phyloP scores from a whole-genome alignment of 768 basidiomycete species.

The Leccinellum luteum region DNA sequence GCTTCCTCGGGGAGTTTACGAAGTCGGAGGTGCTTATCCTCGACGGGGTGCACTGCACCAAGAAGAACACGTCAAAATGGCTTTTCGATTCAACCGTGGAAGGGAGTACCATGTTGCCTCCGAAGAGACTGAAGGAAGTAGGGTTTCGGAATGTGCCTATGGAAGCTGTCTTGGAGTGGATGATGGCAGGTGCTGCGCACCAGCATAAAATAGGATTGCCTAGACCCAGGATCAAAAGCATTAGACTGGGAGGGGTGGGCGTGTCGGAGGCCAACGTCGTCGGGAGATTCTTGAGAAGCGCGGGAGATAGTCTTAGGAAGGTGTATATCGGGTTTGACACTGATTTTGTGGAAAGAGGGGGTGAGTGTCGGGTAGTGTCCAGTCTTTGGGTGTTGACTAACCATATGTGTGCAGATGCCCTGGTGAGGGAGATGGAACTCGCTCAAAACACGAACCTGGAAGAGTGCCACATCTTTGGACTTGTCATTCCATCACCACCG shows the following conservation, averaged over 20 bases:
- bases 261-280: slow-evolving; percentile 24
- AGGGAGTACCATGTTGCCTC: slow-evolving; percentile 11
- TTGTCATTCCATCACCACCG: slow-evolving; percentile 31
- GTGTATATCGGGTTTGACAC: slow-evolving; percentile 29
- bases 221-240: slow-evolving; percentile 16
- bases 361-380: slow-evolving; percentile 15
- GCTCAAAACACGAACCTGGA: slow-evolving; percentile 23
- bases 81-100: slow-evolving; percentile 6
- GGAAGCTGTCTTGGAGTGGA: slow-evolving; percentile 31
- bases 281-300: slow-evolving; percentile 24
- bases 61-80: slow-evolving; percentile 14
- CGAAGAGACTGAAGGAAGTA: slow-evolving; percentile 23
- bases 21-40: slow-evolving; percentile 28
- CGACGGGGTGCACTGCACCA: slow-evolving; percentile 29
- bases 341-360: slow-evolving; percentile 30
- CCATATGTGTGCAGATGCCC: slow-evolving; percentile 12
- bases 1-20: slow-evolving; percentile 27
- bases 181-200: slow-evolving; percentile 18
- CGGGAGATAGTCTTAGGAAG: slow-evolving; percentile 23
- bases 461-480: slow-evolving; percentile 33
- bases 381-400: slow-evolving; percentile 5
- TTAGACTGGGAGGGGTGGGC: slow-evolving; percentile 30
- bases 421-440: slow-evolving; percentile 29
- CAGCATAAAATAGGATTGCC: slow-evolving; percentile 6
- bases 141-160: slow-evolving; percentile 24